A percentile compares a stretch with the other conserved stretches of the same genome.
phyloP scores from a whole-genome alignment of 805 yeast genomes.

The Nakazawaea ambrosiae region DNA sequence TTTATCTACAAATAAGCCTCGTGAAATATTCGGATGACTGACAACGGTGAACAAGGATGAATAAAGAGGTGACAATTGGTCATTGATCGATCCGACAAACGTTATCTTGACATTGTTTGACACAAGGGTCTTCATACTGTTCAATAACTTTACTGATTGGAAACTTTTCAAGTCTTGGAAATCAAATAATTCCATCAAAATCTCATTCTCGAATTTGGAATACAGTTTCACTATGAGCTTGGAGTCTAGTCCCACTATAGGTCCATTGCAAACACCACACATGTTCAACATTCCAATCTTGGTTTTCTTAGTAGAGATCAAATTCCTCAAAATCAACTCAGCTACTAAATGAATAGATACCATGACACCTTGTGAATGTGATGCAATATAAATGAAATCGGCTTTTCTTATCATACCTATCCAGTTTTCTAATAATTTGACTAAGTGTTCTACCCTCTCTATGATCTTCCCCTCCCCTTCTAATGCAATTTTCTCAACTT shows the following conservation, averaged over 20 bases:
- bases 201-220: constrained; percentile 78
- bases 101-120: constrained; percentile 68
- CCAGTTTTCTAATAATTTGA: constrained; percentile 67
- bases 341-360: constrained; percentile 70
- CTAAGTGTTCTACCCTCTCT: constrained; percentile 71
- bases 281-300: constrained; percentile 75
- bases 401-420: constrained; percentile 44
- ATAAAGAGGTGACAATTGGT: constrained; percentile 88
- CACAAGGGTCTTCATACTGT: constrained; percentile 61
- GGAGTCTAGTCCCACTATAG: constrained; percentile 82
- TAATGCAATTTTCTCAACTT: constrained; percentile 76
- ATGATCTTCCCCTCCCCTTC: constrained; percentile 89
- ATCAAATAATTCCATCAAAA: constrained; percentile 80
- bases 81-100: constrained; percentile 81
- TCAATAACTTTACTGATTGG: constrained; percentile 64
- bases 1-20: constrained; percentile 74
- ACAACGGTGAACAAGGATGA: constrained; percentile 76
- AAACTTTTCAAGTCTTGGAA: constrained; percentile 69
- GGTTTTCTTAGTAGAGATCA: constrained; percentile 18
- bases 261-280: constrained; percentile 93
- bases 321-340: constrained; percentile 12
- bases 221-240: constrained; percentile 76
- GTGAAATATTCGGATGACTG: constrained; percentile 78
- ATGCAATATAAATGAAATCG: constrained; percentile 77
- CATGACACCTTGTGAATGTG: constrained; percentile 92